Evolutionary conservation across 352 stramenopile species (phyloP).

Genomic region (Phytophthora syringae): DNA sequence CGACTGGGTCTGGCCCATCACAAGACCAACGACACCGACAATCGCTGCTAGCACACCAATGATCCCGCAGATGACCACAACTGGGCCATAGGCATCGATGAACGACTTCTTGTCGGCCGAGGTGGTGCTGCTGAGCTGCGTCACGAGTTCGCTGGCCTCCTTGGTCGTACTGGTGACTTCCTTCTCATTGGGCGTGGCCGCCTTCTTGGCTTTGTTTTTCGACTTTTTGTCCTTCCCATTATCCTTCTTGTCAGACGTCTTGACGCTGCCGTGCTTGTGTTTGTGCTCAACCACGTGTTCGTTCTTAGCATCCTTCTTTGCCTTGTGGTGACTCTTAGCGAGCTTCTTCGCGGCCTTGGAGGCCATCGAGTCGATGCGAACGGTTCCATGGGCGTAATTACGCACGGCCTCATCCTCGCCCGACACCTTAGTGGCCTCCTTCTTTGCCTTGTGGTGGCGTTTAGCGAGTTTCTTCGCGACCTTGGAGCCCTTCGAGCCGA

Average conservation of each 20-base stretch:
- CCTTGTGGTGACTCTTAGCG: slow-evolving; percentile 20
- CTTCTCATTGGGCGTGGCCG: slow-evolving; percentile 16
- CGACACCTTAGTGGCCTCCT: too few relatives aligned
- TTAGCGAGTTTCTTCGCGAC: too few relatives aligned
- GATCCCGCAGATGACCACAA: slow-evolving; percentile 71
- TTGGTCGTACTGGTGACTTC: slow-evolving; percentile 35
- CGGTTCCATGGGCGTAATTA: slow-evolving; percentile 43
- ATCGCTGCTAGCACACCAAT: slow-evolving; percentile 72
- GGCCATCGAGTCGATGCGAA: slow-evolving; percentile 36
- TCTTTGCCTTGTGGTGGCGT: too few relatives aligned
- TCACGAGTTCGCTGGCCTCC: slow-evolving; percentile 60
- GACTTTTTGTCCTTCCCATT: slow-evolving; percentile 15
- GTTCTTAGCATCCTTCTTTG: slow-evolving; percentile 27
- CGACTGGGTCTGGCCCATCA: slow-evolving; percentile 44
- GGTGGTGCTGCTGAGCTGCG: slow-evolving; percentile 52
- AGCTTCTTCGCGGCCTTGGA: slow-evolving; percentile 33
- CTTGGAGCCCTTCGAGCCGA: slow-evolving; percentile 27
- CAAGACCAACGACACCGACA: slow-evolving; percentile 65
- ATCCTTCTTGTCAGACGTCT: slow-evolving; percentile 36
- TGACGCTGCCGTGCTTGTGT: slow-evolving; percentile 59
- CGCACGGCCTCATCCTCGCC: slow-evolving; percentile 35
- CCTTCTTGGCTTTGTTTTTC: slow-evolving; percentile 26
- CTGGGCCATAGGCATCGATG: slow-evolving; percentile 45
- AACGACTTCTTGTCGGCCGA: slow-evolving; percentile 42
- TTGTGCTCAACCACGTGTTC: slow-evolving; percentile 61